Percentiles rank a stretch among this genome's conserved stretches.
phyloP scores from a whole-genome alignment of 257 asterid genomes.

The Handroanthus guayacan region DNA sequence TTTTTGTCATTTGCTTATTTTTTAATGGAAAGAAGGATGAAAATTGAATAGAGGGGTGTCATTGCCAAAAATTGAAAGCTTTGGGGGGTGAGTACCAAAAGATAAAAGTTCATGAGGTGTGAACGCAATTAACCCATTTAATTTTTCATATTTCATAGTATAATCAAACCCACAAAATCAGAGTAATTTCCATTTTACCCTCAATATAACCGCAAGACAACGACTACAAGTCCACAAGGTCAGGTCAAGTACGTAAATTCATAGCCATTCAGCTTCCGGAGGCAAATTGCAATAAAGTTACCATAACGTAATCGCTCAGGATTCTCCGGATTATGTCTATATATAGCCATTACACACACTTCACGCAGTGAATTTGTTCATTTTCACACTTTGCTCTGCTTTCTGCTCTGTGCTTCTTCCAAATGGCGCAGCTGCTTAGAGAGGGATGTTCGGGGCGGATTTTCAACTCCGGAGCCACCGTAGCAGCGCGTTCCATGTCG shows the following conservation, averaged over 20 bases:
- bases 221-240: background rate
- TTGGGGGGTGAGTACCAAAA: too few species aligned
- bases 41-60: too few species aligned
- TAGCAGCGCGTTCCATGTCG: slow-evolving; percentile 70
- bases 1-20: too few species aligned
- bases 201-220: background rate
- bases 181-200: background rate
- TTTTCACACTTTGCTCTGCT: slow-evolving; percentile 5
- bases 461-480: slow-evolving; percentile 36
- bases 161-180: too few species aligned
- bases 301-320: background rate
- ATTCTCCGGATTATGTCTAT: slow-evolving; percentile 8
- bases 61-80: too few species aligned
- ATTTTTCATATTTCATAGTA: too few species aligned
- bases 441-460: slow-evolving; percentile 48
- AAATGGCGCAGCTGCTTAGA: slow-evolving; percentile 66
- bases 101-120: too few species aligned
- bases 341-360: slow-evolving; percentile 1
- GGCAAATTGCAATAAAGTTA: background rate
- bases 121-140: too few species aligned
- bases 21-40: too few species aligned
- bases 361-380: background rate
- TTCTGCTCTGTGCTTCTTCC: slow-evolving; percentile 6
- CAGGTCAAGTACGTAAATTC: slow-evolving; percentile 27
- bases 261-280: background rate